Conservation (phyloP, 2,329 filamentous ascomycete genomes). For the Pestalotiopsis fici region DNA sequence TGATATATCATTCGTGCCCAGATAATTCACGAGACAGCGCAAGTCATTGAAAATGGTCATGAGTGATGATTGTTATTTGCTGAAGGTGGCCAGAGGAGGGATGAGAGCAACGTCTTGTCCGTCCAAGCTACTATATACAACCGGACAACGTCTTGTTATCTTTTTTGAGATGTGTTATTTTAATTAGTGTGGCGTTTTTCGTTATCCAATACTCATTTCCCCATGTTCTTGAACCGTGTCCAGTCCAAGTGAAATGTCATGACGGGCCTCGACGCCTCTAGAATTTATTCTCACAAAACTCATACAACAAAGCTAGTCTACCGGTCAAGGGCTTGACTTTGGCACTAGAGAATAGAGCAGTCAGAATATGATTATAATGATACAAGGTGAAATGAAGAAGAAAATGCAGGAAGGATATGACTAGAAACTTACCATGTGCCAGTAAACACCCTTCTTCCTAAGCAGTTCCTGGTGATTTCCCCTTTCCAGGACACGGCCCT, state of each 20-base stretch:
- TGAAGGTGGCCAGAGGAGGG: not conserved
- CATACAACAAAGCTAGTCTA: slow-evolving; percentile 23
- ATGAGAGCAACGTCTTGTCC: not conserved
- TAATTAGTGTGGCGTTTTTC: not conserved
- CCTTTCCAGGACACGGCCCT: slow-evolving; percentile 58
- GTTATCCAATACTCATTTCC: not conserved
- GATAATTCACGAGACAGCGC: not conserved
- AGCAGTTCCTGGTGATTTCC: slow-evolving; percentile 54
- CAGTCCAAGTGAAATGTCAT: too few species aligned
- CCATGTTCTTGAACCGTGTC: too few species aligned
- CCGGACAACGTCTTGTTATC: not conserved
- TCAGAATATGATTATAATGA: slow-evolving; percentile 13
- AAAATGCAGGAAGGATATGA: not conserved
- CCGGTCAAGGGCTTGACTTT: slow-evolving; percentile 59
- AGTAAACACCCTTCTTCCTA: slow-evolving; percentile 54
- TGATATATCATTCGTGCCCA: not conserved
- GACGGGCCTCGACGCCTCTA: too few species aligned
- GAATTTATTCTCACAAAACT: not conserved
- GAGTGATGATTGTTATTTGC: not conserved
- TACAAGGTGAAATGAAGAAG: not conserved
- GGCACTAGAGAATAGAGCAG: slow-evolving; percentile 42
- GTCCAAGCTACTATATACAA: not conserved
- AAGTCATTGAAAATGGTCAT: not conserved
- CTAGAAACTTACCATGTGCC: slow-evolving; percentile 49
- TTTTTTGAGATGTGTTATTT: not conserved